Evolutionary conservation across 2,329 filamentous ascomycete genomes (phyloP), one percentile per base, ranked within the genome.

Genomic region (Pseudogymnoascus sp.): DNA sequence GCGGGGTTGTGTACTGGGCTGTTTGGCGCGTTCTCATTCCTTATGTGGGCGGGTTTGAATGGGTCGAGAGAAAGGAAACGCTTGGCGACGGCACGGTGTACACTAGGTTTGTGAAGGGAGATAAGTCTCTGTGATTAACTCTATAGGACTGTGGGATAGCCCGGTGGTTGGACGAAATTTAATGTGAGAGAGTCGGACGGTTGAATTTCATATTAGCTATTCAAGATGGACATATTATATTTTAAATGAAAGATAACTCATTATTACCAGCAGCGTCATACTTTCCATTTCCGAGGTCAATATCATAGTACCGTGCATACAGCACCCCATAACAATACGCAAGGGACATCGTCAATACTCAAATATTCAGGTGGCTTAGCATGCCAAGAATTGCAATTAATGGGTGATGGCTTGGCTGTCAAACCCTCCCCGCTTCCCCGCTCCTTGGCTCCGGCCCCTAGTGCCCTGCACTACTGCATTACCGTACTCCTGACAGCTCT

Each of bases 1-100:
- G 70, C 0, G 76, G 77, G 28, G 73, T 73, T 0, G 63, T 73
- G 1, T 78, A 78, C 68, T 73, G 71, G 71, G 63, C 68, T 11
- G 42, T 71, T 5, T 72, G 70, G 70, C 63, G 66, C 12, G 67
- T 70, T 37, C 33, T 69, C 2, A 63, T 68, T 59, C 70, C 72
- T 7, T 59, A 44, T 33, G 25, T 66, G 14, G 67, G 66, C 6
- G 38, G 63, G 0, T 69, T 67, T 60, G 53, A 61, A 23, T 67
- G 64, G 63, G 62, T 42, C 4, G 63, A 68, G 60, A 25, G n/a
- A 8, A 70, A 70, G 62, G 67, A 47, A 3, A 50, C 42, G 47
- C 67, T 72, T 33, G 62, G 38, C 25, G 70, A 72, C 65, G 69
- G 70, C 3, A 71, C 70, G 1, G 61, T 70, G 1, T 67, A 71